Base-by-base conservation (phyloP, 2,329 filamentous ascomycete genomes). In the Xylaria sp. region DNA sequence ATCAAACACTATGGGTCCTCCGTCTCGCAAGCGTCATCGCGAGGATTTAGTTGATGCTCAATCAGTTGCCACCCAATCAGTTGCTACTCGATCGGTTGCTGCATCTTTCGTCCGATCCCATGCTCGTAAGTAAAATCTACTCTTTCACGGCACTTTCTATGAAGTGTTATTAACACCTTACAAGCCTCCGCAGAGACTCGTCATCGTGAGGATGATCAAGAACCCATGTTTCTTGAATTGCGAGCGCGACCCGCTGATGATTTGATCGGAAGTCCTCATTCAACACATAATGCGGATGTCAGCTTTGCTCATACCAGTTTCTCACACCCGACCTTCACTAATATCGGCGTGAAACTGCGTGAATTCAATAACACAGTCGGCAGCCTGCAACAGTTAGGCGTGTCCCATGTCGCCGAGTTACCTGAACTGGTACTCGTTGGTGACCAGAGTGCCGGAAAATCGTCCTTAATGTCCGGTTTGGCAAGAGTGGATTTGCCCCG, bases 361-460 rank as follows among this genome's bases (percentile, higher is more conserved):
- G 84, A 86, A 0, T 88, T 90, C 58, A 90, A 93, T 2, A 84
- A 91, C 56, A 87, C 88, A 0, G 85, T 93, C 0, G 88, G 87
- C 3, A 87, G 91, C 57, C 85, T 97, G 0, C 88, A 93, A 59
- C 85, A 89, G 6, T 85, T 95, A 0, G 92, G 92, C 0, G 89
- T 97, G 0, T 89, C 92, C 59, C 88, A 92, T 20, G 87, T 89
- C 4, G 87, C 93, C 0, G 87, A 88, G 0, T 82, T 97, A 0
- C 93, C 94, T 0, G 93, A 93, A 73, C 89, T 97, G 10, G 92
- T 95, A 6, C 87, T 97, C 0, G 89, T 97, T 0, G 94, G 94
- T 0, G 93, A 97, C 58, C 94, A 97, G 75, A 92, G 89, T 0
- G 91, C 93, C 0, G 94, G 94, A 0, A 97, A 97, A 77, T 93